Base-by-base conservation (phyloP, 2,329 filamentous ascomycete species). In the Trichophyton simii region DNA sequence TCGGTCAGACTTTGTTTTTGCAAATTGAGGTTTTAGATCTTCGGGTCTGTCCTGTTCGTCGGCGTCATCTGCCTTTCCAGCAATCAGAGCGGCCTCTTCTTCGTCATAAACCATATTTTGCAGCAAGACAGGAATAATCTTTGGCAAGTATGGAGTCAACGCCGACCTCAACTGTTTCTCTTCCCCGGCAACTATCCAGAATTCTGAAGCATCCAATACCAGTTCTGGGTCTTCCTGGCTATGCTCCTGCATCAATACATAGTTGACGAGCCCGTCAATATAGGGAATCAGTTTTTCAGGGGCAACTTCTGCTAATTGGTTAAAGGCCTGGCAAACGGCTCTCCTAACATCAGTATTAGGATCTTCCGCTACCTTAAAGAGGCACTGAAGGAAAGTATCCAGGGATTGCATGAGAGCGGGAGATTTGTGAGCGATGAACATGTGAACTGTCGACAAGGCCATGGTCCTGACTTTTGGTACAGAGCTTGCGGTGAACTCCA, bases 101-200 rank as follows among this genome's bases (percentile, higher is more conserved):
- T 94, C 89, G 68, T 88, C 89, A 73, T 97, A 99, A 1, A 97
- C 85, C 92, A 99, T 99, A 71, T 89, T 95, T 66, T 94, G 85
- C 6, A 99, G 82, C 59, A 99, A 78, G 1, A 96, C 88, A 0
- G 94, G 94, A 34, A 99, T 87, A 65, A 97, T 92, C 72, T 88
- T 89, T 66, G 82, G 76, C 61, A 97, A 83, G 70, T 89, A 89
- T 0, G 91, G 91, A 7, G 82, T 85, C 54, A 99, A 79, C 0
- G 84, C 82, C 66, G 85, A 82, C 77, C 89, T 90, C 60, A 97
- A 77, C 63, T 87, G 83, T 48, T 88, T 83, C 71, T 96, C 89
- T 72, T 96, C 94, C 63, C 91, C 91, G 20, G 95, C 86, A 44
- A 90, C 90, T 52, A 99, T 83, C 91, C 95, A 99, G 71, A 99